Conservation (phyloP, 106 monocot species). For the Dendrobium catenatum region DNA sequence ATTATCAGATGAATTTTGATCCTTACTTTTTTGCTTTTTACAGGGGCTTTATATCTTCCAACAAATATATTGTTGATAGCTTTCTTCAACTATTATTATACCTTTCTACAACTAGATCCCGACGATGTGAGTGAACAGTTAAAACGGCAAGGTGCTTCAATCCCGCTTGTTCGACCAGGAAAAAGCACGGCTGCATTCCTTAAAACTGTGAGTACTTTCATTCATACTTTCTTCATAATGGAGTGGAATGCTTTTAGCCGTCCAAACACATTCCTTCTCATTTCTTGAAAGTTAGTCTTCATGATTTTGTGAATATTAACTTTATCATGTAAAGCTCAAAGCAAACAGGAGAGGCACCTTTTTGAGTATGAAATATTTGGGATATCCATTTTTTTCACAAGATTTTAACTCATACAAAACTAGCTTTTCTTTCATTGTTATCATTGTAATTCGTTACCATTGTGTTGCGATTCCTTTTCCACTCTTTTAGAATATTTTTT, state of each 20-base stretch:
- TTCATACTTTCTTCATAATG: background rate
- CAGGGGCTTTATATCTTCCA: conserved; percentile 86
- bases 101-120: conserved; percentile 98
- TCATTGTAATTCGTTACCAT: background rate
- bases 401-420: background rate
- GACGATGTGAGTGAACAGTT: conserved; percentile 98
- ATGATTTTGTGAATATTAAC: background rate
- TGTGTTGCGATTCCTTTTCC: background rate
- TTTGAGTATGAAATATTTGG: background rate
- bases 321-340: background rate
- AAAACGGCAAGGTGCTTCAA: conserved; percentile 98
- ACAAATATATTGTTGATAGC: conserved; percentile 92
- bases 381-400: background rate
- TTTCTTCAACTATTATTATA: conserved; percentile 98
- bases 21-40: conserved; percentile 1
- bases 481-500: background rate
- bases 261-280: background rate
- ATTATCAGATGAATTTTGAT: background rate
- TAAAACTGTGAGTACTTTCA: conserved; percentile 66
- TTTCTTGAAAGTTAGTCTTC: background rate
- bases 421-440: background rate
- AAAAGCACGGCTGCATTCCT: conserved; percentile 91
- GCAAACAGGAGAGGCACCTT: background rate
- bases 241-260: background rate
- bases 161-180: conserved; percentile 91